These are phyloP conservation scores for Fomitopsis serialis DNA, from an alignment of 768 basidiomycete species.

Conservation along the genomic window DNA sequence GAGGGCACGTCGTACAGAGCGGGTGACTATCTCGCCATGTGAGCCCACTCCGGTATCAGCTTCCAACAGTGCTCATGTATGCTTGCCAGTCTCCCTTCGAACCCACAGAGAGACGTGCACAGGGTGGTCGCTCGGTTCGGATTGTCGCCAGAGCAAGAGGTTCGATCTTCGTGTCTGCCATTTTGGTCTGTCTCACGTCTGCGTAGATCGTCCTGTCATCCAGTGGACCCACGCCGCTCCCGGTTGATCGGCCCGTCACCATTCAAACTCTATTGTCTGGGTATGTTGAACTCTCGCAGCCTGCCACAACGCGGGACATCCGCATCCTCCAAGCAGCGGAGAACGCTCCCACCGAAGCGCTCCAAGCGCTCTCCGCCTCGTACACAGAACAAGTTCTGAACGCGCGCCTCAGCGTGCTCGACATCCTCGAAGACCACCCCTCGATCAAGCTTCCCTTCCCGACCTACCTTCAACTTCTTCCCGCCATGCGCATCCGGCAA, in stretches of 20 bases:
- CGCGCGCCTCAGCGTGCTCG: conserved; percentile 35
- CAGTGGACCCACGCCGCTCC: conserved; percentile 33
- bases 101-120: conserved; percentile 33
- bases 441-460: conserved; percentile 32
- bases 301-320: conserved; percentile 38
- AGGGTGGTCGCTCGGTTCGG: conserved; percentile 33
- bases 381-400: conserved; percentile 31
- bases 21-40: conserved; percentile 46
- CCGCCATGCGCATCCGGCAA: conserved; percentile 43
- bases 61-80: background rate
- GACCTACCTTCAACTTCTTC: conserved; percentile 36
- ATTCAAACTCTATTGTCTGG: conserved; percentile 34
- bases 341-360: conserved; percentile 16
- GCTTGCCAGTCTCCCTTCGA: conserved; percentile 30
- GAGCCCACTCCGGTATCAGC: conserved; percentile 5
- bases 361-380: conserved; percentile 25
- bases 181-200: background rate
- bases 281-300: conserved; percentile 44
- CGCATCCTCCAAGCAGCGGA: conserved; percentile 25
- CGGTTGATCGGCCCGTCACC: conserved; percentile 32
- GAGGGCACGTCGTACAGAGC: conserved; percentile 32
- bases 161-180: conserved; percentile 6
- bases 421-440: conserved; percentile 34
- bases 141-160: conserved; percentile 35
- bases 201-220: conserved; percentile 32